Evolutionary conservation across 208 protist genomes (phyloP), one percentile per base, ranked within the genome.

Genomic region (Trypanosoma lewisi): DNA sequence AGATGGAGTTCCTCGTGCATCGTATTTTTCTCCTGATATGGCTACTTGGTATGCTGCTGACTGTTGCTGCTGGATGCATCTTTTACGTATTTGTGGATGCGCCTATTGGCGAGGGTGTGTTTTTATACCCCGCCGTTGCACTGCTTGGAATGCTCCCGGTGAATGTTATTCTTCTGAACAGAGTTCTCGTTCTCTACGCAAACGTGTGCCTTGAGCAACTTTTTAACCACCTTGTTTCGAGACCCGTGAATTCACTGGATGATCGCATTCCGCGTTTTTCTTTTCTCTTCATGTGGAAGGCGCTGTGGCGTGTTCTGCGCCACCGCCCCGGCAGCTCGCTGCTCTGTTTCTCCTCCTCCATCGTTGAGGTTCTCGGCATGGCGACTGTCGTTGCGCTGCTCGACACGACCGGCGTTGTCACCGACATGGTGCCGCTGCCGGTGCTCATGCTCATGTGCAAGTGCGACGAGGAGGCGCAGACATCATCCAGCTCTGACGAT

Each of bases 341-440:
- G 3, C 76, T 90, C 27, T 78, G 86, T 56, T 84, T 91, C 48
- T 82, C 86, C 23, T 81, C 71, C 25, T 96, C 90, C 4, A 66
- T 94, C 4, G 87, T 96, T 2, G 90, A 96, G 41, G 70, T 73
- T 7, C 83, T 96, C 34, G 87, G 87, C 1, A 91, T 86, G 78
- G 85, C 83, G 6, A 90, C 86, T 27, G 90, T 96, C 42, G 70
- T 96, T 2, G 85, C 90, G 36, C 77, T 94, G 65, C 72, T 96
- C 21, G 87, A 96, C 59, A 77, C 85, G 51, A 77, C 65, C 0
- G 90, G 90, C 41, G 86, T 96, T 50, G 83, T 96, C 47, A 94
- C 90, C 7, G 90, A 96, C 71, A 96, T 93, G 90, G 90, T 94
- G 70, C 79, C 82, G 2, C 61, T 96, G 21, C 90, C 90, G 4